Percentiles rank a stretch among this genome's conserved stretches.
Conservation (phyloP, 805 yeast species). For the Monosporozyma siamensis region DNA sequence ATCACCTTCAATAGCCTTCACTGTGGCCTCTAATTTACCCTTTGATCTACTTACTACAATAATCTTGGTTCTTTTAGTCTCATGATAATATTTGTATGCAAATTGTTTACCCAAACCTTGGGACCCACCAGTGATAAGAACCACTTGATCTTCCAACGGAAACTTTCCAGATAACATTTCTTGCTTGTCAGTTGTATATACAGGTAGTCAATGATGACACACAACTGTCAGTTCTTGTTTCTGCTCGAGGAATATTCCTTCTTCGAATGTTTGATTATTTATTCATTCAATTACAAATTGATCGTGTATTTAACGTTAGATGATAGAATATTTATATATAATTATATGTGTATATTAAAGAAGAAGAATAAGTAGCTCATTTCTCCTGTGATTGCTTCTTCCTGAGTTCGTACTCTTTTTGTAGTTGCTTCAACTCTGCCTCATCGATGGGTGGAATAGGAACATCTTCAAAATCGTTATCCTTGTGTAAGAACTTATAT, state of each 20-base stretch:
- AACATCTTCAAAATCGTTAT: slow-evolving; percentile 74
- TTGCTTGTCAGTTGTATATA: too few relatives aligned
- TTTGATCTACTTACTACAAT: slow-evolving; percentile 72
- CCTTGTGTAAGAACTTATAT: slow-evolving; percentile 55
- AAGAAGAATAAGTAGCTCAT: too few relatives aligned
- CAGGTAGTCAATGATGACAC: too few relatives aligned
- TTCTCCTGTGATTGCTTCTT: slow-evolving; percentile 4
- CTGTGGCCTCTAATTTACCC: slow-evolving; percentile 44
- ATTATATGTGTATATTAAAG: too few relatives aligned
- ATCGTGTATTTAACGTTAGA: too few relatives aligned
- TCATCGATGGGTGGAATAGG: slow-evolving; percentile 90
- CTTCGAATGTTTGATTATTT: too few relatives aligned
- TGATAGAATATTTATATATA: too few relatives aligned
- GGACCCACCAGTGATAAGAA: slow-evolving; percentile 84
- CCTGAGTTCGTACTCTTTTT: slow-evolving; percentile 54
- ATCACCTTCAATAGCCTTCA: slow-evolving; percentile 32
- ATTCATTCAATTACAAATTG: too few relatives aligned
- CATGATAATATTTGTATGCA: slow-evolving; percentile 44
- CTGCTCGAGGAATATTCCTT: too few relatives aligned
- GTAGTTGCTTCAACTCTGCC: slow-evolving; percentile 61
- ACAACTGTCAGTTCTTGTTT: too few relatives aligned
- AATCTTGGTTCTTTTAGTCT: slow-evolving; percentile 48
- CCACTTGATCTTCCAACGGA: slow-evolving; percentile 37
- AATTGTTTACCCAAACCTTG: slow-evolving; percentile 86
- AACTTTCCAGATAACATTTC: background rate